Percentiles rank a stretch among this genome's conserved stretches.
Evolutionary conservation across 1,139 yeast genomes (phyloP).

Genomic region (Geotrichum klebahnii): DNA sequence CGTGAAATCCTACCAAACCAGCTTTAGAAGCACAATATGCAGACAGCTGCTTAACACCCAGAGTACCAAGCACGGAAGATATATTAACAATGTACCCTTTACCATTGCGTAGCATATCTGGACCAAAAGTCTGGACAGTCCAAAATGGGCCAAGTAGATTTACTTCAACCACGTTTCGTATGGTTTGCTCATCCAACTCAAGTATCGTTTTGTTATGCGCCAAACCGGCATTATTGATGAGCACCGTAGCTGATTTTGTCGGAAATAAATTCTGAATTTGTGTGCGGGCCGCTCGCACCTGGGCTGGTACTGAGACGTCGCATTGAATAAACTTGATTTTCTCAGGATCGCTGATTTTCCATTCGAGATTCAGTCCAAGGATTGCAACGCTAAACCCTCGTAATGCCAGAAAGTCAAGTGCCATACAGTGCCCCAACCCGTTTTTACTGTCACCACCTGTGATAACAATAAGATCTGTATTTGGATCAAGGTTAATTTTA

Average conservation of each 20-base stretch:
- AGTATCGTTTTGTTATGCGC: slow-evolving; percentile 49
- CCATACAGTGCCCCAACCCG: slow-evolving; percentile 55
- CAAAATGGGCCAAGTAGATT: slow-evolving; percentile 57
- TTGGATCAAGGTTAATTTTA: slow-evolving; percentile 25
- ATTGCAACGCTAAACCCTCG: slow-evolving; percentile 44
- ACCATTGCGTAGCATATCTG: slow-evolving; percentile 26
- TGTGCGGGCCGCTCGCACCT: slow-evolving; percentile 38
- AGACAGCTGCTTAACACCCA: slow-evolving; percentile 63
- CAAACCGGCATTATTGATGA: slow-evolving; percentile 75
- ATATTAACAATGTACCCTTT: slow-evolving; percentile 17
- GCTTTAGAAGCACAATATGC: slow-evolving; percentile 86
- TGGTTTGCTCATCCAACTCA: slow-evolving; percentile 36
- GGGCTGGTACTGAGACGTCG: slow-evolving; percentile 47
- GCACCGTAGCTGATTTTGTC: slow-evolving; percentile 44
- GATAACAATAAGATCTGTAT: slow-evolving; percentile 44
- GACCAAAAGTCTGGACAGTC: slow-evolving; percentile 46
- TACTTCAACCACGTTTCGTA: slow-evolving; percentile 45
- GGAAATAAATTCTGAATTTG: not conserved
- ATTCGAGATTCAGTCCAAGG: slow-evolving; percentile 53
- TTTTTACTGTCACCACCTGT: slow-evolving; percentile 58
- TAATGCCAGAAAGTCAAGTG: slow-evolving; percentile 36
- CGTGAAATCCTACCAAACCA: slow-evolving; percentile 75
- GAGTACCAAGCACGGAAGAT: slow-evolving; percentile 58
- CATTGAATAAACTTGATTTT: slow-evolving; percentile 44
- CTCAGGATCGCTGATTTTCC: slow-evolving; percentile 37